Evolutionary conservation across 164 flowering plant species (phyloP).

Genomic region (Tetrastigma voinierianum): DNA sequence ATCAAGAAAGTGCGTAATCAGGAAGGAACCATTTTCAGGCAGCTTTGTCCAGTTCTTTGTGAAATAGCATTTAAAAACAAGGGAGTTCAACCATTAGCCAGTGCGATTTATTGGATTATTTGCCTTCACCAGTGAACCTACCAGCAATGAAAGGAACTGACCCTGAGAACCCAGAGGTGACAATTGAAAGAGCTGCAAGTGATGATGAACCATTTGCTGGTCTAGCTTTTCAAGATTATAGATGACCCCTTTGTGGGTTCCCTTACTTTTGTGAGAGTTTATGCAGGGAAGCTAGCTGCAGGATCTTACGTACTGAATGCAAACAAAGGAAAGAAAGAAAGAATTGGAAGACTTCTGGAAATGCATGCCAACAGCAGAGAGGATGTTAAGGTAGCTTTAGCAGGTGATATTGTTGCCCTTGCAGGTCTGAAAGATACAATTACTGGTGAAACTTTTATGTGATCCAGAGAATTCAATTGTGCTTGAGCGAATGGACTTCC

Average conservation of each 20-base stretch:
- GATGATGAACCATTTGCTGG: slow-evolving; percentile 93
- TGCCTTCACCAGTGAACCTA: slow-evolving; percentile 90
- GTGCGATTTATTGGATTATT: slow-evolving; percentile 86
- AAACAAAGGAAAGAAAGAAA: slow-evolving; percentile 91
- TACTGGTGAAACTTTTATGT: slow-evolving; percentile 88
- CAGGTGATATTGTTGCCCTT: slow-evolving; percentile 94
- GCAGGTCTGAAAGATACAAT: slow-evolving; percentile 94
- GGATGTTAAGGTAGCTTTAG: slow-evolving; percentile 71
- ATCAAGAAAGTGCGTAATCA: slow-evolving; percentile 68
- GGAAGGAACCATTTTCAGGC: slow-evolving; percentile 71
- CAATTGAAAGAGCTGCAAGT: slow-evolving; percentile 53
- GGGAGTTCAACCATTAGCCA: slow-evolving; percentile 93
- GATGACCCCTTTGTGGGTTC: slow-evolving; percentile 91
- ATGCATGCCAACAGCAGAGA: slow-evolving; percentile 99
- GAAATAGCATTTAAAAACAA: slow-evolving; percentile 97
- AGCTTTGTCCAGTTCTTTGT: slow-evolving; percentile 85
- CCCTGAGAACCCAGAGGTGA: slow-evolving; percentile 78
- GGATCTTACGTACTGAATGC: slow-evolving; percentile 90
- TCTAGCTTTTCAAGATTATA: slow-evolving; percentile 97
- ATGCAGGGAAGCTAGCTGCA: slow-evolving; percentile 73
- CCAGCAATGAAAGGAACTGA: slow-evolving; percentile 92
- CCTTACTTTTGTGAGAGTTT: slow-evolving; percentile 89
- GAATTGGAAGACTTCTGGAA: slow-evolving; percentile 91
- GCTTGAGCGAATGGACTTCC: slow-evolving; percentile 97
- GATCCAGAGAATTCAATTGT: slow-evolving; percentile 78